Conservation (phyloP, 768 basidiomycete genomes). For the Pleurotus djamor region DNA sequence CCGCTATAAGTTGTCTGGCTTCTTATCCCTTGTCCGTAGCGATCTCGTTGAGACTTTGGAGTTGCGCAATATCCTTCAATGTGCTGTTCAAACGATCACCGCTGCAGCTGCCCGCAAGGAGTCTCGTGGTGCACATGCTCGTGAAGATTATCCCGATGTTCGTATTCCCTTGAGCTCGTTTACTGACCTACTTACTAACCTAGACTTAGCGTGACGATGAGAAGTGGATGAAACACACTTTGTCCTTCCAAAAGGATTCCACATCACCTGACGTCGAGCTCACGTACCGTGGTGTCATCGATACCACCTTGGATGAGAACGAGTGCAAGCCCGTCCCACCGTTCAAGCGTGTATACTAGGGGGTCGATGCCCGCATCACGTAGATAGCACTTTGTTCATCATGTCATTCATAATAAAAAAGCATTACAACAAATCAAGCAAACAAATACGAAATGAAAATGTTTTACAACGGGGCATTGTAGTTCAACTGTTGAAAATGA, state of each 20-base stretch:
- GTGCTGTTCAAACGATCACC: conserved; percentile 93
- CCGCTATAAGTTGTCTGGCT: background rate
- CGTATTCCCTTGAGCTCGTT: conserved; percentile 16
- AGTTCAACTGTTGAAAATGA: conserved; percentile 44
- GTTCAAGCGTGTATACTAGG: conserved; percentile 93
- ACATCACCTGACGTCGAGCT: conserved; percentile 82
- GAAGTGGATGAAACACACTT: conserved; percentile 93
- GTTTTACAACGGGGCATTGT: conserved; percentile 41
- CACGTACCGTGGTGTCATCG: conserved; percentile 86
- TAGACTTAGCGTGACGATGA: conserved; percentile 81
- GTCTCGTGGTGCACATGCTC: conserved; percentile 97
- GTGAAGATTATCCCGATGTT: conserved; percentile 96
- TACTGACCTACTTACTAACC: background rate
- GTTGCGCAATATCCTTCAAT: conserved; percentile 92
- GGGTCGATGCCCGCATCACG: background rate
- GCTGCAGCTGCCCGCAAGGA: conserved; percentile 94
- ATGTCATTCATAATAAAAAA: conserved; percentile 10
- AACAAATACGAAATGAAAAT: background rate
- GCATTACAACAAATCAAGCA: background rate
- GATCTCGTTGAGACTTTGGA: conserved; percentile 98
- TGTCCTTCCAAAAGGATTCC: conserved; percentile 87
- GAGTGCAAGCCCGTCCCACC: conserved; percentile 98
- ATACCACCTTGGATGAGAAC: conserved; percentile 86
- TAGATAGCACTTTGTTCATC: background rate
- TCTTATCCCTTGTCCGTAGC: conserved; percentile 32